phyloP scores from a whole-genome alignment of 495 filamentous ascomycete species.

The Sabuloglossum arenarium region DNA sequence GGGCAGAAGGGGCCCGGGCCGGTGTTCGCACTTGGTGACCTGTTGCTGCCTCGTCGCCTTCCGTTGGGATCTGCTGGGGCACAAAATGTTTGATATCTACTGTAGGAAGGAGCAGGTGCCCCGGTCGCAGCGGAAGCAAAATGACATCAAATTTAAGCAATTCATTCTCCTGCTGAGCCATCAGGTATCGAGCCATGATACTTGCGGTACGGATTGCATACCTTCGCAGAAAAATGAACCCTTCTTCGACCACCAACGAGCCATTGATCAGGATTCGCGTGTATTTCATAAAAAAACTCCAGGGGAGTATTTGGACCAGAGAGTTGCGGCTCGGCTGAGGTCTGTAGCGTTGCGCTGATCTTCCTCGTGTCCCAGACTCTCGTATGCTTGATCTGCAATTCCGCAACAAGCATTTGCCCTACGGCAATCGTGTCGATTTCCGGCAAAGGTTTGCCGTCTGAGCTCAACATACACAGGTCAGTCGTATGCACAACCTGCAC shows the following conservation, averaged over 20 bases:
- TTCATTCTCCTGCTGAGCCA: conserved; percentile 21
- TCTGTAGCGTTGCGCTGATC: neutral
- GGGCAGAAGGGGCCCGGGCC: neutral
- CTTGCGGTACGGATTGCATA: neutral
- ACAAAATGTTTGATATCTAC: conserved; percentile 51
- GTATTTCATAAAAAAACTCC: conserved; percentile 70
- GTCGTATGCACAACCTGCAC: conserved; percentile 70
- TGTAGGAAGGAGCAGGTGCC: conserved; percentile 50
- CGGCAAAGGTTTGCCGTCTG: neutral
- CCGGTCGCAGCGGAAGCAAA: conserved; percentile 58
- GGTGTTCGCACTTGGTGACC: neutral
- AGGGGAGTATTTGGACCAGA: conserved; percentile 25
- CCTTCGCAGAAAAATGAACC: conserved; percentile 45
- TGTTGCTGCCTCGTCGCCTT: neutral
- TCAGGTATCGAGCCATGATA: neutral
- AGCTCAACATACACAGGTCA: conserved; percentile 27
- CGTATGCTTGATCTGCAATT: conserved; percentile 55
- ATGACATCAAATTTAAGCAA: conserved; percentile 34
- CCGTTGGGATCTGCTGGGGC: conserved; percentile 5
- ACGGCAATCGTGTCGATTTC: conserved; percentile 17
- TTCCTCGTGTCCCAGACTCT: conserved; percentile 46
- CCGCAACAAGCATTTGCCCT: conserved; percentile 50
- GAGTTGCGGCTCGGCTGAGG: conserved; percentile 3
- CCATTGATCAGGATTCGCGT: conserved; percentile 58
- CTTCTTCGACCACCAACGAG: conserved; percentile 62